phyloP scores from a whole-genome alignment of 208 protist genomes.

The Leishmania braziliensis region DNA sequence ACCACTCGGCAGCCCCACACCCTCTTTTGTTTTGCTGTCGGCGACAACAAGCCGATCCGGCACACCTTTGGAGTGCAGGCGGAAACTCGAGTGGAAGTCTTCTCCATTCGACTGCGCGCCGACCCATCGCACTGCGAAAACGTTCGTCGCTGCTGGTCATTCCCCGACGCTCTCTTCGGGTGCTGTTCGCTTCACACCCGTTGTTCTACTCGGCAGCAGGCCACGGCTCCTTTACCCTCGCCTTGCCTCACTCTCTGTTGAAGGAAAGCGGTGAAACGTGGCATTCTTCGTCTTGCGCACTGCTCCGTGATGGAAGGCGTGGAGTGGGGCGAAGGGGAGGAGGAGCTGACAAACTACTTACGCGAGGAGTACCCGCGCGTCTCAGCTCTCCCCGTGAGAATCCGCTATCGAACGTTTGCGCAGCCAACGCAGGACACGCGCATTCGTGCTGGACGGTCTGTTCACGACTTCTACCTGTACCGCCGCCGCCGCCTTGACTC shows the following conservation, averaged over 20 bases:
- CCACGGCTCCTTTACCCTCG: neutral
- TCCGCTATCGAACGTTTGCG: constrained; percentile 37
- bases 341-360: constrained; percentile 22
- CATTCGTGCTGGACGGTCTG: constrained; percentile 28
- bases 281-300: neutral
- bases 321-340: constrained; percentile 28
- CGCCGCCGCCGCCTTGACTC: constrained; percentile 31
- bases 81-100: neutral
- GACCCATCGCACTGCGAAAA: too few relatives aligned
- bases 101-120: neutral
- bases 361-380: constrained; percentile 34
- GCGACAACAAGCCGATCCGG: neutral
- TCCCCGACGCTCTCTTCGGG: too few relatives aligned
- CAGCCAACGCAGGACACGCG: constrained; percentile 17
- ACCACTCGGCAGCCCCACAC: neutral
- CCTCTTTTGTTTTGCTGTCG: neutral
- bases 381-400: constrained; percentile 21
- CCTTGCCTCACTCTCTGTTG: neutral
- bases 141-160: too few relatives aligned
- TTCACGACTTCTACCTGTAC: constrained; percentile 34
- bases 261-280: neutral
- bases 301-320: constrained; percentile 13
- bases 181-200: neutral
- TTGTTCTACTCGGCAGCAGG: too few relatives aligned
- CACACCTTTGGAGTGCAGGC: neutral